phyloP scores from a whole-genome alignment of 805 yeast species.

The Candida dajiaensis region DNA sequence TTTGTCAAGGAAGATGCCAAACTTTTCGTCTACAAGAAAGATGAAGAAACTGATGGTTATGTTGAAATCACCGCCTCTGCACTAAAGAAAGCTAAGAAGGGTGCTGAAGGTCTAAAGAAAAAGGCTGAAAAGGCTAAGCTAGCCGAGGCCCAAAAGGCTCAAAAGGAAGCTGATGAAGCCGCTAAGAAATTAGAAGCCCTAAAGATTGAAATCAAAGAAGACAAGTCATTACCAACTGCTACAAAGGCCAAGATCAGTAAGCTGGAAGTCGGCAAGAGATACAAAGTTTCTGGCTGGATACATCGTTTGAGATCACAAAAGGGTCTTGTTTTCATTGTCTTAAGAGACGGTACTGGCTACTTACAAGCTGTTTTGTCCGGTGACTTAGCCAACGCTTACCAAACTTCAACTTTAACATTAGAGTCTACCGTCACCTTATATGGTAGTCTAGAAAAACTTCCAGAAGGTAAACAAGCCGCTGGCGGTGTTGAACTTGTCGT shows the following conservation, averaged over 20 bases:
- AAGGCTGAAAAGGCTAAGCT: conserved; percentile 46
- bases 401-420: conserved; percentile 76
- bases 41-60: conserved; percentile 55
- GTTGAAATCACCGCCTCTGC: conserved; percentile 85
- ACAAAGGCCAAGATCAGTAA: conserved; percentile 52
- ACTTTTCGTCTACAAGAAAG: conserved; percentile 53
- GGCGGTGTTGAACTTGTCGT: conserved; percentile 93
- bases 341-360: conserved; percentile 94
- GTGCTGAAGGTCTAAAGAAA: conserved; percentile 86
- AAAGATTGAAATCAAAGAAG: conserved; percentile 71
- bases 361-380: conserved; percentile 86
- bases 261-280: conserved; percentile 59
- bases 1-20: conserved; percentile 37
- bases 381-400: conserved; percentile 86
- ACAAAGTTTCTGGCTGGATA: conserved; percentile 87
- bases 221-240: conserved; percentile 66
- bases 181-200: conserved; percentile 73
- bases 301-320: conserved; percentile 92
- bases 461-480: conserved; percentile 96
- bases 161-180: conserved; percentile 63
- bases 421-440: conserved; percentile 79
- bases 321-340: conserved; percentile 82
- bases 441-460: conserved; percentile 78
- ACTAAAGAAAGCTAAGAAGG: conserved; percentile 92
- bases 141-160: conserved; percentile 45